Percentiles rank a stretch among this genome's conserved stretches.
phyloP scores from a whole-genome alignment of 306 rosid species.

The Prunus mume region DNA sequence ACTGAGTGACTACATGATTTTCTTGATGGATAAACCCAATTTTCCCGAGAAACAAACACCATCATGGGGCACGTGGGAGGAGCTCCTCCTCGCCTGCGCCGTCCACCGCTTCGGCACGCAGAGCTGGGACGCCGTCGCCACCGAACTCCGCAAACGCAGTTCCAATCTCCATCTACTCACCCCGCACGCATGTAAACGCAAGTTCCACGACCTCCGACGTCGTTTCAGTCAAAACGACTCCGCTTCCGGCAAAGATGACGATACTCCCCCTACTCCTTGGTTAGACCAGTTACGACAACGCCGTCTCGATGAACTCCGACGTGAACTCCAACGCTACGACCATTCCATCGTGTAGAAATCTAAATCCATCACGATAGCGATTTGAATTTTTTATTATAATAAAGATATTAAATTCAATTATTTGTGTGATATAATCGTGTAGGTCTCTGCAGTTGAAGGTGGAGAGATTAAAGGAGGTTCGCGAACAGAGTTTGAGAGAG shows the following conservation, averaged over 20 bases:
- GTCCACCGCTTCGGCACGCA: slow-evolving; percentile 34
- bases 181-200: slow-evolving; percentile 20
- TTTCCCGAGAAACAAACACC: slow-evolving; percentile 22
- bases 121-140: slow-evolving; percentile 31
- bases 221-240: slow-evolving; percentile 18
- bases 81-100: slow-evolving; percentile 35
- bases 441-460: slow-evolving; percentile 34
- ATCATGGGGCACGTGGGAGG: slow-evolving; percentile 36
- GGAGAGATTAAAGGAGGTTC: slow-evolving; percentile 22
- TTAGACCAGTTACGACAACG: slow-evolving; percentile 30
- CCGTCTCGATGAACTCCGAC: slow-evolving; percentile 35
- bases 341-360: slow-evolving; percentile 26
- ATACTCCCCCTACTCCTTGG: slow-evolving; percentile 4
- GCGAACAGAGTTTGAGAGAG: slow-evolving; percentile 7
- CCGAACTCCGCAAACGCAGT: slow-evolving; percentile 27
- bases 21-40: slow-evolving; percentile 20
- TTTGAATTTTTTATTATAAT: not conserved
- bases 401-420: not conserved
- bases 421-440: not conserved
- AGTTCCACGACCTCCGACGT: slow-evolving; percentile 27
- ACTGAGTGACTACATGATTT: not conserved
- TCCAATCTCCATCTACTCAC: slow-evolving; percentile 19
- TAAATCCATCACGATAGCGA: not conserved
- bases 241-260: not conserved
- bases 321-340: slow-evolving; percentile 29